Percentiles rank a stretch among this genome's conserved stretches.
phyloP scores from a whole-genome alignment of 306 rosid species.

The Cucurbita pepo region DNA sequence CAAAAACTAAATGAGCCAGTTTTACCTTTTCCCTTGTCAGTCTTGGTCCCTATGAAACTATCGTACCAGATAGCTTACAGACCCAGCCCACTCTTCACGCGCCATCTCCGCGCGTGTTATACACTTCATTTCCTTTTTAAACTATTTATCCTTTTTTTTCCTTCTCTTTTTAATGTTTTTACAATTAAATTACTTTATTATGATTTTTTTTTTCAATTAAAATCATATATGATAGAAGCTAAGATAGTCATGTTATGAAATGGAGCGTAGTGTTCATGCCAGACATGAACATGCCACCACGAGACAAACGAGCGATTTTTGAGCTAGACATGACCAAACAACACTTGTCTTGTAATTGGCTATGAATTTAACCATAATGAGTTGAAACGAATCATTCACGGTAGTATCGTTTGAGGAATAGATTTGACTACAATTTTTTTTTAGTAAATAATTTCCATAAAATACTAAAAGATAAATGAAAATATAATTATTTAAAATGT shows the following conservation, averaged over 20 bases:
- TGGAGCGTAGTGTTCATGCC: background rate
- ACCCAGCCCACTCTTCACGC: background rate
- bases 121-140: background rate
- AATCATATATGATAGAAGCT: background rate
- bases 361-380: background rate
- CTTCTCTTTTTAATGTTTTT: background rate
- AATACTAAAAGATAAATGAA: no score
- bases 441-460: no score
- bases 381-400: background rate
- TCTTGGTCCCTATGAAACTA: background rate
- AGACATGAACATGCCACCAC: background rate
- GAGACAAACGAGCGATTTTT: background rate
- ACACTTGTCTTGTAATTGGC: background rate
- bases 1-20: slow-evolving; percentile 23
- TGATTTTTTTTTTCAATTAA: no score
- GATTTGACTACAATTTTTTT: background rate
- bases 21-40: slow-evolving; percentile 22
- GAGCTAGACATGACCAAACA: background rate
- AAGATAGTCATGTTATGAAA: background rate
- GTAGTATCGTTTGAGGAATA: background rate
- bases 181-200: no score
- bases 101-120: background rate
- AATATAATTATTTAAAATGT: no score
- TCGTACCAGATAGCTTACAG: background rate
- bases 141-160: background rate